These are phyloP conservation scores for Scenedesmus sp. DNA, from an alignment of 163 green algal genomes.

Conservation along the genomic window DNA sequence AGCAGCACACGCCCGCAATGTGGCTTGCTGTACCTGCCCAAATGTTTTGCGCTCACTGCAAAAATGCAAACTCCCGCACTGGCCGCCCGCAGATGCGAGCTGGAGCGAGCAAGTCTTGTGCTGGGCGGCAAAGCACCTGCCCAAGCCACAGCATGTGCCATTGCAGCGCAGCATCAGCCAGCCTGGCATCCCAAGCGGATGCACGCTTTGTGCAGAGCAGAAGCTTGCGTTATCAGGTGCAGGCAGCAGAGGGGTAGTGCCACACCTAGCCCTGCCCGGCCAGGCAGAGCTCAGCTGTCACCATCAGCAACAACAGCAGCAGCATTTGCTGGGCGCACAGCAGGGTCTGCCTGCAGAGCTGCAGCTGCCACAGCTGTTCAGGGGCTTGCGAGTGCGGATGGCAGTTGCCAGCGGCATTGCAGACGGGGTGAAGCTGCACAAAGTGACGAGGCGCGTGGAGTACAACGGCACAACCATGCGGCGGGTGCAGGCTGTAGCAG, in stretches of 20 bases:
- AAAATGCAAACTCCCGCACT: no score
- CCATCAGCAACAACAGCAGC: background rate
- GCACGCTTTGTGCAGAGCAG: background rate
- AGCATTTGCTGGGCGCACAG: background rate
- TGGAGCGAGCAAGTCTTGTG: slow-evolving; percentile 34
- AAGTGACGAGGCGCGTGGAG: slow-evolving; percentile 67
- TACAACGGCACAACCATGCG: slow-evolving; percentile 63
- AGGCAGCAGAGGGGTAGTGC: background rate
- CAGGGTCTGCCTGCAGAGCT: background rate
- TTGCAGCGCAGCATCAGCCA: slow-evolving; percentile 43
- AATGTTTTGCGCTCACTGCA: no score
- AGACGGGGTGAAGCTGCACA: slow-evolving; percentile 23
- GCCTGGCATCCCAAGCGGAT: background rate
- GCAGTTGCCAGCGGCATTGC: slow-evolving; percentile 16
- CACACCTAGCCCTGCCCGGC: background rate
- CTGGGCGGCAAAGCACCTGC: slow-evolving; percentile 10
- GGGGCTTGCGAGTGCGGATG: slow-evolving; percentile 69
- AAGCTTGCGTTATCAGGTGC: background rate
- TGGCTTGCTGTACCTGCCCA: no score
- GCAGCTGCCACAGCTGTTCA: slow-evolving; percentile 45
- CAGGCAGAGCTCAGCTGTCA: background rate
- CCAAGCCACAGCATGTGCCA: slow-evolving; percentile 38
- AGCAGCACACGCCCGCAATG: background rate
- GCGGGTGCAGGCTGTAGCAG: slow-evolving; percentile 59
- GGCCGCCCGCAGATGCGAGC: slow-evolving; percentile 36